Base-by-base conservation (phyloP, 2,329 filamentous ascomycete species). In the Cordyceps cicadae region DNA sequence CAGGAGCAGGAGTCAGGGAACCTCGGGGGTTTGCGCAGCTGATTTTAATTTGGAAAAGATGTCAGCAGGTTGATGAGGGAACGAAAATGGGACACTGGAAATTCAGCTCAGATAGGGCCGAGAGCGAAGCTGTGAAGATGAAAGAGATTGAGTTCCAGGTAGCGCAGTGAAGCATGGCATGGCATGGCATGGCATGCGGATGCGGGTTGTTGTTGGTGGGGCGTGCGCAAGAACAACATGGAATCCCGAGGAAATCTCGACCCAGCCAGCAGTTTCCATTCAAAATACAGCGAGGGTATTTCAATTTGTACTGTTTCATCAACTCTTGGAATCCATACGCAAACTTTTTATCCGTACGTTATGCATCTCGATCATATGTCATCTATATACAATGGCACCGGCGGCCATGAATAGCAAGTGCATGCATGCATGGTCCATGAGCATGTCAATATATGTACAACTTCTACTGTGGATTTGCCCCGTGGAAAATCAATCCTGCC, bases 221-320 rank as follows among this genome's bases (percentile, higher is more conserved):
- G 46, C 48, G 15, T 41, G 21, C 14, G 19, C 55, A 51, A 58
- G 55, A 58, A 58, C 21, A 29, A n/a, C 19, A 46, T 58, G 55
- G 55, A 58, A 58, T 43, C 46, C 9, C 17, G 46, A 51, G 46
- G 55, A 58, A 58, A 15, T 43, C 24, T 58, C n/a, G 46, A 58
- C 48, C 48, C 29, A 29, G 29, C 55, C 54, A 57, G 54, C 54
- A 21, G 39, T 19, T 37, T 8, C 19, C 26, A 11, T n/a, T 43
- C 54, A 29, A 29, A 29, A 12, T n/a, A 26, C 17, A 46, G n/a
- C n/a, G n/a, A n/a, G 41, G 26, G 3, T 12, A 43, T 43, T 32
- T 1, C 26, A 14, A 32, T 14, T 15, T 8, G 19, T 24, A 14
- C 39, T 17, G 29, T 48, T 34, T 19, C 24, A 48, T 14, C 11